Conservation (phyloP, 768 basidiomycete genomes). For the Rhodotorula paludigena region DNA sequence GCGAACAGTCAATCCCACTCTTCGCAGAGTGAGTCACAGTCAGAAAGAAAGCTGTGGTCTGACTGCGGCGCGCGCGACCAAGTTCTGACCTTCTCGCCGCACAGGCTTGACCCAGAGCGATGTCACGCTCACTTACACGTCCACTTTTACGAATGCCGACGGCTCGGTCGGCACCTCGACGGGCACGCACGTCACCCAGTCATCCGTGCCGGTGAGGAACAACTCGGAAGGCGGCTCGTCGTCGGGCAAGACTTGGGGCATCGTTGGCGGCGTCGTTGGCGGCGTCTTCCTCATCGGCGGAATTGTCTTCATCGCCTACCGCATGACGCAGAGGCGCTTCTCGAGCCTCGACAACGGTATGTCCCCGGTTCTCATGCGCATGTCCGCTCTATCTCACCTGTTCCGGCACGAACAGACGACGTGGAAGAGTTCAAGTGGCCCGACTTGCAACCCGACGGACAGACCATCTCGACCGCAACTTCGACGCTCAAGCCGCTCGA, state of each 20-base stretch:
- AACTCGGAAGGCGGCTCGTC: not conserved
- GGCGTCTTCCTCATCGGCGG: conserved; percentile 31
- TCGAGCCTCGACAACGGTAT: conserved; percentile 33
- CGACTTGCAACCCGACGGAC: conserved; percentile 33
- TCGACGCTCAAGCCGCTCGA: conserved; percentile 40
- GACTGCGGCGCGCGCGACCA: no score
- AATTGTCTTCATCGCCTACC: conserved; percentile 35
- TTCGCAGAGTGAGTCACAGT: no score
- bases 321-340: conserved; percentile 37
- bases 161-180: conserved; percentile 23
- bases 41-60: no score
- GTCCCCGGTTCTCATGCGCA: not conserved
- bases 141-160: conserved; percentile 15
- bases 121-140: conserved; percentile 22
- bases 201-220: conserved; percentile 11
- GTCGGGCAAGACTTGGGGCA: conserved; percentile 33
- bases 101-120: conserved; percentile 9
- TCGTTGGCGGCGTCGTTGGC: conserved; percentile 38
- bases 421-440: conserved; percentile 40
- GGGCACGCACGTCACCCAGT: conserved; percentile 2
- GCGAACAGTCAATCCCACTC: no score
- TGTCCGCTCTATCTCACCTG: not conserved
- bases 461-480: conserved; percentile 14
- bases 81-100: not conserved
- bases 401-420: not conserved